phyloP scores from a whole-genome alignment of 116 monocot genomes.

The Posidonia oceanica region DNA sequence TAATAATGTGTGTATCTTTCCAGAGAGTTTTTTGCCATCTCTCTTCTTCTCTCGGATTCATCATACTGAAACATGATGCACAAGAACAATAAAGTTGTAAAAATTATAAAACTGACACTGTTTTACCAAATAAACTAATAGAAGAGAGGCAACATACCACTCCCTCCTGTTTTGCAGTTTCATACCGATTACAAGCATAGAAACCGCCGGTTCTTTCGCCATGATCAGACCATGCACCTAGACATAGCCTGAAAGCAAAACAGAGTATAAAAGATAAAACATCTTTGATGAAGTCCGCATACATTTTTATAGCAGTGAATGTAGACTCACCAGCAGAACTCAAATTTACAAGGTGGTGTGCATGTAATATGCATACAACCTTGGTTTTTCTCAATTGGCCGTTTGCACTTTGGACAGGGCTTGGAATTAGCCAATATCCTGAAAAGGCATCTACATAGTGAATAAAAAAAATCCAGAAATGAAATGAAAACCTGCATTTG shows the following conservation, averaged over 20 bases:
- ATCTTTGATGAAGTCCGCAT: background rate
- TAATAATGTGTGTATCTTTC: constrained; percentile 99
- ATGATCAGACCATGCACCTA: constrained; percentile 90
- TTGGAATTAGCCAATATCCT: constrained; percentile 99
- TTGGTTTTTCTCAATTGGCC: constrained; percentile 98
- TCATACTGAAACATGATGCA: constrained; percentile 62
- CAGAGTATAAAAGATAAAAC: background rate
- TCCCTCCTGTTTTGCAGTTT: constrained; percentile 71
- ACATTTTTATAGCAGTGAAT: background rate
- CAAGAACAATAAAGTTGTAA: background rate
- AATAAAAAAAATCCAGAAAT: background rate
- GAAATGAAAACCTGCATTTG: background rate
- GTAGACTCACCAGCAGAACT: constrained; percentile 83
- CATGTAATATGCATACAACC: constrained; percentile 99
- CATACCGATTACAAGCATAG: constrained; percentile 96
- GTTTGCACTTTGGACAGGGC: constrained; percentile 95
- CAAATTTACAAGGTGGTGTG: constrained; percentile 95
- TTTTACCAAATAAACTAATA: background rate
- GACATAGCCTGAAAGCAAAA: constrained; percentile 56
- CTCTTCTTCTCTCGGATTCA: constrained; percentile 97
- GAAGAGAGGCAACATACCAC: constrained; percentile 29
- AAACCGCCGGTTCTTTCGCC: constrained; percentile 99
- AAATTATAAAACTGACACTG: background rate
- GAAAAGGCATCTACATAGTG: constrained; percentile 4
- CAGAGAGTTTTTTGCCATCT: constrained; percentile 98